phyloP scores from a whole-genome alignment of 176 grass and related monocot genomes.

The Calamus simplicifolius region DNA sequence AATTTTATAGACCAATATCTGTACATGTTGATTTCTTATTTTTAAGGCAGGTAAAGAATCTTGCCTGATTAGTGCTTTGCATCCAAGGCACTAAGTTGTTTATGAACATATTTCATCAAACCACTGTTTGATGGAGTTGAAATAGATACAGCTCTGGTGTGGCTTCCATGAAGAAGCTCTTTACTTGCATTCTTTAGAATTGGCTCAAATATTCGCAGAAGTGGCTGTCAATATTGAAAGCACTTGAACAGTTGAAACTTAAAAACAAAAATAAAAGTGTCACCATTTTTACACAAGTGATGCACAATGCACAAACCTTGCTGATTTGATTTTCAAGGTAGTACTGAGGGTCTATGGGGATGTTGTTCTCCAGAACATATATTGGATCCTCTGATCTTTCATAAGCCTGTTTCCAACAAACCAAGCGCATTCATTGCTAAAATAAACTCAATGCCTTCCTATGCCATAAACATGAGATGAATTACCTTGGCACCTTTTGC shows the following conservation, averaged over 20 bases:
- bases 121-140: conserved; percentile 97
- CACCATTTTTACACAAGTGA: conserved; percentile 2
- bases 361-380: conserved; percentile 93
- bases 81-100: conserved; percentile 91
- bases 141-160: conserved; percentile 89
- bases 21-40: too few species aligned
- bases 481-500: conserved; percentile 94
- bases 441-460: neutral
- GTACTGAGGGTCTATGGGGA: conserved; percentile 97
- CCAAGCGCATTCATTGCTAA: conserved; percentile 19
- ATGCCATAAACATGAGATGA: neutral
- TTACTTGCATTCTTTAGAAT: conserved; percentile 93
- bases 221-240: conserved; percentile 41
- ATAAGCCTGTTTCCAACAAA: conserved; percentile 64
- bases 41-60: neutral
- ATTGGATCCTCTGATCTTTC: conserved; percentile 99
- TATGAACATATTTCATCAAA: conserved; percentile 98
- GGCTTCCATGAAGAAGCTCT: conserved; percentile 97
- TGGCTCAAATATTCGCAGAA: conserved; percentile 94
- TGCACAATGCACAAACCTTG: conserved; percentile 44
- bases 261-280: neutral
- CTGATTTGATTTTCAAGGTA: conserved; percentile 99
- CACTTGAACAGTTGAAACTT: conserved; percentile 1
- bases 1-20: too few species aligned
- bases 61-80: conserved; percentile 95